phyloP scores from a whole-genome alignment of 1,284 basidiomycete species.

The Trametes hirsuta region DNA sequence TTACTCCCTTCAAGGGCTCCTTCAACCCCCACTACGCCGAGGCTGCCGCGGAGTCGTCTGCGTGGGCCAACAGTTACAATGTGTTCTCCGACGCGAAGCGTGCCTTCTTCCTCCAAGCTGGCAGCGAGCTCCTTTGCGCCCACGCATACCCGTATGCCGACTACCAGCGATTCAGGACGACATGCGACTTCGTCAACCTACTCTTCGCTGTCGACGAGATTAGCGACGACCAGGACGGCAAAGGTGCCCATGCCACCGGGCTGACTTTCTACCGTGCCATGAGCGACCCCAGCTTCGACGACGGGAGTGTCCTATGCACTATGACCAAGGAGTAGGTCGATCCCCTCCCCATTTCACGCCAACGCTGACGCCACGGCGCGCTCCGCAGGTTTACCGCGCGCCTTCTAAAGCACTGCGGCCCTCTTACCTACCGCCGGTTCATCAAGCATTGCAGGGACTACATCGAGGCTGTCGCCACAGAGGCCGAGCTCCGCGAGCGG shows the following conservation, averaged over 20 bases:
- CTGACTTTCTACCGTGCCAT: slow-evolving; percentile 56
- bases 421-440: slow-evolving; percentile 52
- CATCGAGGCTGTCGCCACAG: slow-evolving; percentile 56
- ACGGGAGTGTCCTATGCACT: slow-evolving; percentile 54
- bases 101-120: slow-evolving; percentile 60
- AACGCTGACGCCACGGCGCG: slow-evolving; percentile 5
- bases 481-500: slow-evolving; percentile 63
- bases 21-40: slow-evolving; percentile 59
- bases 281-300: slow-evolving; percentile 53
- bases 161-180: slow-evolving; percentile 59
- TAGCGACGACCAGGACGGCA: slow-evolving; percentile 65
- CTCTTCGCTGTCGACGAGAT: slow-evolving; percentile 73
- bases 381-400: slow-evolving; percentile 53
- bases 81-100: slow-evolving; percentile 63
- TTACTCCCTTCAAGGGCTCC: slow-evolving; percentile 48
- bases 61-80: slow-evolving; percentile 65
- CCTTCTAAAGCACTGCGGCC: slow-evolving; percentile 47
- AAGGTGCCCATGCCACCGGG: slow-evolving; percentile 57
- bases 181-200: slow-evolving; percentile 67
- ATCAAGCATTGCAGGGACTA: slow-evolving; percentile 57
- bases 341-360: not conserved
- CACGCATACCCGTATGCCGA: slow-evolving; percentile 64
- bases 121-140: slow-evolving; percentile 65
- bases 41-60: slow-evolving; percentile 56
- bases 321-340: slow-evolving; percentile 63